Conservation (phyloP, 495 filamentous ascomycete genomes). For the Sphaerosporella brunnea region DNA sequence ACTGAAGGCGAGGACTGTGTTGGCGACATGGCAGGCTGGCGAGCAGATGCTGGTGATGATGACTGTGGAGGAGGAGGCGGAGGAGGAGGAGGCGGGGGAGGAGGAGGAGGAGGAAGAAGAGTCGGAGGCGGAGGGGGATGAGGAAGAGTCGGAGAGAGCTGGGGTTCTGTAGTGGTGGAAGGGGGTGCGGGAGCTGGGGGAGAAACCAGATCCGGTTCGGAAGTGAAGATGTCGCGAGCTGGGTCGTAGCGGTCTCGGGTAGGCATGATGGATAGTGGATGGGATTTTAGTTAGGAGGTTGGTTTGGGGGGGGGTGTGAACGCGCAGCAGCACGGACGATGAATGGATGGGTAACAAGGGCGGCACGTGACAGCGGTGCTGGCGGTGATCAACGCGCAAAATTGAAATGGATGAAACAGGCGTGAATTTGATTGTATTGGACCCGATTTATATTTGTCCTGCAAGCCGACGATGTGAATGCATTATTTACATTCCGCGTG, state of each 20-base stretch:
- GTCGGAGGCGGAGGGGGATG: neutral
- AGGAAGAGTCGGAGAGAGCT: neutral
- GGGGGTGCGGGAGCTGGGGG: neutral
- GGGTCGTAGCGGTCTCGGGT: conserved; percentile 27
- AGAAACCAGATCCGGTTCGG: conserved; percentile 5
- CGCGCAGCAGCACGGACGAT: neutral
- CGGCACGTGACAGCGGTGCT: too few relatives aligned
- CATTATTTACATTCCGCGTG: too few relatives aligned
- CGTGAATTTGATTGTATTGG: too few relatives aligned
- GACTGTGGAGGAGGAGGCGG: neutral
- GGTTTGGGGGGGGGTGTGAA: neutral
- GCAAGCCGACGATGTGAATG: too few relatives aligned
- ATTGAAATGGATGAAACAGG: too few relatives aligned
- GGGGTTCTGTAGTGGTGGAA: neutral
- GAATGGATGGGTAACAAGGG: too few relatives aligned
- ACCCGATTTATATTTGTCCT: too few relatives aligned
- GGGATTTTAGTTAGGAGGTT: conserved; percentile 1
- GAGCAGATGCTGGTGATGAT: neutral
- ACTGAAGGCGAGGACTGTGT: neutral
- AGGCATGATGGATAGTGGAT: conserved; percentile 1
- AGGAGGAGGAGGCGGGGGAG: neutral
- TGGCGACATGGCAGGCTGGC: neutral
- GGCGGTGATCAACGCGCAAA: too few relatives aligned
- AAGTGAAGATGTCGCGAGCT: conserved; percentile 28
- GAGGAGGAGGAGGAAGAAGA: too few relatives aligned